Percentiles rank a stretch among this genome's conserved stretches.
Conservation (phyloP, 1,139 yeast genomes). For the Nakaseomyces delphensis region DNA sequence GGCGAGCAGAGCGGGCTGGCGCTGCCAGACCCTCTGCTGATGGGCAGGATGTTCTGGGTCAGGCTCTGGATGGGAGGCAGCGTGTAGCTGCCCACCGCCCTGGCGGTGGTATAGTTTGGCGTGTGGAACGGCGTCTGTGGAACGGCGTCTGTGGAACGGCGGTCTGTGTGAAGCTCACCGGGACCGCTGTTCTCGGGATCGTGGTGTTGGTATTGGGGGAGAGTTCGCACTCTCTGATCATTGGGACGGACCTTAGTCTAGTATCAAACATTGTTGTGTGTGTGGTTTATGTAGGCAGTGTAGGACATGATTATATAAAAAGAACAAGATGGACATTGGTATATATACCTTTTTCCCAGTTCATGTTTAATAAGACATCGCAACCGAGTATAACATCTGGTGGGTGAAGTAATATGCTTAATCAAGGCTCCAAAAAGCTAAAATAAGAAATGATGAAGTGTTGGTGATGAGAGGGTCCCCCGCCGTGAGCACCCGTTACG, state of each 20-base stretch:
- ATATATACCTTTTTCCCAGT: conserved; percentile 5
- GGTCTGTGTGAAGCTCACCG: not conserved
- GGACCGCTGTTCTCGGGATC: conserved; percentile 2
- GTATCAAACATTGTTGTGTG: not conserved
- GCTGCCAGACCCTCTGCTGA: conserved; percentile 4
- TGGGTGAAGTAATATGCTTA: too few species aligned
- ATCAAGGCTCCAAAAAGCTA: too few species aligned
- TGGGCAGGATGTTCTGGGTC: not conserved
- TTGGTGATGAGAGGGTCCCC: too few species aligned
- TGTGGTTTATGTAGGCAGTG: not conserved
- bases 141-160: not conserved
- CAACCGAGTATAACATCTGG: too few species aligned
- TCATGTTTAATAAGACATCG: too few species aligned
- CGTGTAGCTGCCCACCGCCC: too few species aligned
- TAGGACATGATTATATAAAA: conserved; percentile 1
- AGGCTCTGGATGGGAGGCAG: conserved; percentile 3
- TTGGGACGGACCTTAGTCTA: conserved; percentile 1
- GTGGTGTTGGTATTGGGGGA: conserved; percentile 5
- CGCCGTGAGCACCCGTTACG: too few species aligned
- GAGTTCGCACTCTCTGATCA: conserved; percentile 4
- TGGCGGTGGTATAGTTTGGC: too few species aligned
- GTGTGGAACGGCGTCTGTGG: too few species aligned
- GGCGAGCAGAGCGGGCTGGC: conserved; percentile 3
- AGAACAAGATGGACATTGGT: too few species aligned
- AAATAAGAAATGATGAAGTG: too few species aligned